Evolutionary conservation across 345 rosid genomes (phyloP).

Genomic region (Gossypium bickii): DNA sequence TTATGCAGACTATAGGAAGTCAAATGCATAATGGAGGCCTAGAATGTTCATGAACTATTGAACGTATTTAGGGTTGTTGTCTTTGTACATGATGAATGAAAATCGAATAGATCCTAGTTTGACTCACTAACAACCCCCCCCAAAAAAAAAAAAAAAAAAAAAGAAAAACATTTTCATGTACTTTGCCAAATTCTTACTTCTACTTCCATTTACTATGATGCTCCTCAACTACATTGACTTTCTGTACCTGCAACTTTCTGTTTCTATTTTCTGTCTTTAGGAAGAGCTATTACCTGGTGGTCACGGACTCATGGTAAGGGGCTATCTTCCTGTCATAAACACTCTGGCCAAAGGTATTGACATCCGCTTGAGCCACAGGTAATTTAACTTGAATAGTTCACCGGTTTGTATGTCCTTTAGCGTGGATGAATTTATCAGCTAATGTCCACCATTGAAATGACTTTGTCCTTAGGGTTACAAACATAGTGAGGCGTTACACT

Average conservation of each 20-base stretch:
- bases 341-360: conserved; percentile 94
- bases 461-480: conserved; percentile 52
- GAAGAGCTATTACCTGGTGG: conserved; percentile 94
- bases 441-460: background rate
- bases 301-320: conserved; percentile 97
- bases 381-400: conserved; percentile 9
- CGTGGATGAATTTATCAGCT: conserved; percentile 2
- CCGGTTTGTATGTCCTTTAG: background rate
- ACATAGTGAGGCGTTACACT: conserved; percentile 55
- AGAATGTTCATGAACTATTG: background rate
- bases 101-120: background rate
- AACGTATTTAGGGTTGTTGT: background rate
- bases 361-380: conserved; percentile 82
- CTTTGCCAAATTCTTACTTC: background rate
- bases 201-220: background rate
- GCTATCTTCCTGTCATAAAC: conserved; percentile 89
- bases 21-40: background rate
- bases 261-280: conserved; percentile 33
- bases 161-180: background rate
- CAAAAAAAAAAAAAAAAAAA: background rate
- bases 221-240: background rate
- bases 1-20: background rate
- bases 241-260: background rate
- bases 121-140: background rate
- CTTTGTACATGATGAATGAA: background rate